Evolutionary conservation across 441 rosid genomes (phyloP).

Genomic region (Erodium moschatum): DNA sequence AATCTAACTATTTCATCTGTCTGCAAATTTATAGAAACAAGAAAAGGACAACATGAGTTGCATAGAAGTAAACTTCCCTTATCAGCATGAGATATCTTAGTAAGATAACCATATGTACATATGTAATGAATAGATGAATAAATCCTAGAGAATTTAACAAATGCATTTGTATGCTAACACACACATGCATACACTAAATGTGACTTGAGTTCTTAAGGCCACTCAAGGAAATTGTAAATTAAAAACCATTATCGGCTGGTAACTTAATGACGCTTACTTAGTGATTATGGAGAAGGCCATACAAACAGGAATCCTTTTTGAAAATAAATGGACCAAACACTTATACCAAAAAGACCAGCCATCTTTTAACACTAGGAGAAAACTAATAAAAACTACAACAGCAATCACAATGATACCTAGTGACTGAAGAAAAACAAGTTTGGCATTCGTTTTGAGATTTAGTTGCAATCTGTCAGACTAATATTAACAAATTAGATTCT

Average conservation of each 20-base stretch:
- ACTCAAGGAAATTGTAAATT: background rate
- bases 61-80: background rate
- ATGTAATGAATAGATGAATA: background rate
- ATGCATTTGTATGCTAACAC: background rate
- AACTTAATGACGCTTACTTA: no score
- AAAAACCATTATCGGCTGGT: no score
- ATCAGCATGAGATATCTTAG: background rate
- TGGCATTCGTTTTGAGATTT: background rate
- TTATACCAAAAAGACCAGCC: background rate
- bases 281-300: constrained; percentile 5
- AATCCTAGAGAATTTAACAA: background rate
- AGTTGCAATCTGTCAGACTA: background rate
- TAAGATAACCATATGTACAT: background rate
- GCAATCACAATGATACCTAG: background rate
- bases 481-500: background rate
- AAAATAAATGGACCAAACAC: background rate
- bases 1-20: constrained; percentile 78
- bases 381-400: background rate
- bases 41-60: background rate
- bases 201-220: background rate
- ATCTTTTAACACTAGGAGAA: background rate
- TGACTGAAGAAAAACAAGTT: background rate
- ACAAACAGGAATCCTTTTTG: background rate
- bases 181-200: background rate
- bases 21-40: constrained; percentile 38